A percentile compares a stretch with the other conserved stretches of the same genome.
Evolutionary conservation across 108 stramenopile species (phyloP).

Genomic region (Nannochloropsis salina): DNA sequence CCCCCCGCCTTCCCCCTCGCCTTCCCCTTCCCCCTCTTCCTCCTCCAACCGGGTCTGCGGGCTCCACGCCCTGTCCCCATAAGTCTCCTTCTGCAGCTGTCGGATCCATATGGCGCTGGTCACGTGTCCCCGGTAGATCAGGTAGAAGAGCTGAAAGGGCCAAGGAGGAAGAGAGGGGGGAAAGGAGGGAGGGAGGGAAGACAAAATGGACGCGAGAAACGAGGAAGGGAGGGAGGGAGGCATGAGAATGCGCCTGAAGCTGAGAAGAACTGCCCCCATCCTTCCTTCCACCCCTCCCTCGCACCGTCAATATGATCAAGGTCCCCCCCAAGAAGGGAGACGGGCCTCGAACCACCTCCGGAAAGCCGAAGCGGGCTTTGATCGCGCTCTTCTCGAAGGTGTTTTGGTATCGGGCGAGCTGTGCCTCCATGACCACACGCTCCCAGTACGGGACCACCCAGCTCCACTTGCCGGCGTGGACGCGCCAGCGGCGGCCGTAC

Average conservation of each 20-base stretch:
- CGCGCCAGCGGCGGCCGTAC: background rate
- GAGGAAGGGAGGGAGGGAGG: no score
- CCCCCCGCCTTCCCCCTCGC: background rate
- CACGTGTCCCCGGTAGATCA: background rate
- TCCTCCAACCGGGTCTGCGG: background rate
- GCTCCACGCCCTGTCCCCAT: background rate
- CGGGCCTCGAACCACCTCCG: background rate
- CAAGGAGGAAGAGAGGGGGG: background rate
- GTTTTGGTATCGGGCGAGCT: background rate
- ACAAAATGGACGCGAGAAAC: no score
- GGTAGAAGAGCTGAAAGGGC: background rate
- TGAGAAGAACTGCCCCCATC: no score
- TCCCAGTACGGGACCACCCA: background rate
- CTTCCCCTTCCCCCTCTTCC: background rate
- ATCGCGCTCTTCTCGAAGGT: background rate
- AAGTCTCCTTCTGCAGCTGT: background rate
- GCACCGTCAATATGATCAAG: background rate
- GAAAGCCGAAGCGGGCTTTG: background rate
- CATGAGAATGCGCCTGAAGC: no score
- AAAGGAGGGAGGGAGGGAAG: background rate
- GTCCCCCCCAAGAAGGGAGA: conserved; percentile 12
- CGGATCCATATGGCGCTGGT: background rate
- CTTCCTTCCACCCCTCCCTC: background rate
- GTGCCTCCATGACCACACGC: background rate
- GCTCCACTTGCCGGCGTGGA: background rate